Percentiles rank a stretch among this genome's conserved stretches.
These are phyloP conservation scores for Calonectria crousiana DNA, from an alignment of 2,329 filamentous ascomycete genomes.

Conservation along the genomic window DNA sequence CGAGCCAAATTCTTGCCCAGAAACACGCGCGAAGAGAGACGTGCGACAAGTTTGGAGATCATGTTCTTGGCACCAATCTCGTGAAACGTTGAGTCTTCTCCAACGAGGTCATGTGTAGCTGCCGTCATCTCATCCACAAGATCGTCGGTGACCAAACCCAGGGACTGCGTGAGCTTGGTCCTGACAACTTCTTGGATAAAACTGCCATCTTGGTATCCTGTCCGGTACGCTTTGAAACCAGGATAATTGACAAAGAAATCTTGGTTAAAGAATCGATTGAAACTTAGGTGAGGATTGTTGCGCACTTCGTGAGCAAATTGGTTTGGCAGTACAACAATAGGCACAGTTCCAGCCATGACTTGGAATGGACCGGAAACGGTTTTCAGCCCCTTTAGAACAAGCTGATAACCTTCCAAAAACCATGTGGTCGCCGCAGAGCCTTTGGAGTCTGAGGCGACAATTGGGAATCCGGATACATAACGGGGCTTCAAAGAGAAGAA, in stretches of 20 bases:
- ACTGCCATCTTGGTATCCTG: constrained; percentile 7
- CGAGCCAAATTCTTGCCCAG: constrained; percentile 59
- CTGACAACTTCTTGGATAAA: constrained; percentile 8
- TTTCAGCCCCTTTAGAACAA: neutral
- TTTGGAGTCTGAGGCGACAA: neutral
- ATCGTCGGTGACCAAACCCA: constrained; percentile 6
- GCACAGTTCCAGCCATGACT: constrained; percentile 4
- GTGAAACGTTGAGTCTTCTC: neutral
- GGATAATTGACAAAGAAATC: constrained; percentile 20
- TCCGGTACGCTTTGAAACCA: constrained; percentile 18
- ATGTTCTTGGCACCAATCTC: neutral
- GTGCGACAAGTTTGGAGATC: constrained; percentile 50
- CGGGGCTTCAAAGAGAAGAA: neutral
- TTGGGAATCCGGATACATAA: neutral
- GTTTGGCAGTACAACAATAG: constrained; percentile 1
- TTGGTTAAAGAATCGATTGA: constrained; percentile 18
- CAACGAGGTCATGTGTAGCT: neutral
- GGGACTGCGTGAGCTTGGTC: constrained; percentile 1
- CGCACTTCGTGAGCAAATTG: constrained; percentile 1
- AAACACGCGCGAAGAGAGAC: constrained; percentile 63
- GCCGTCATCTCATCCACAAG: constrained; percentile 9
- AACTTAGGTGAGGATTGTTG: constrained; percentile 19
- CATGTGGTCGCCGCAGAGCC: neutral
- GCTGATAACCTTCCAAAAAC: constrained; percentile 6
- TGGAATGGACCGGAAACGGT: neutral